phyloP scores from a whole-genome alignment of 306 rosid species.

The Abrus precatorius region DNA sequence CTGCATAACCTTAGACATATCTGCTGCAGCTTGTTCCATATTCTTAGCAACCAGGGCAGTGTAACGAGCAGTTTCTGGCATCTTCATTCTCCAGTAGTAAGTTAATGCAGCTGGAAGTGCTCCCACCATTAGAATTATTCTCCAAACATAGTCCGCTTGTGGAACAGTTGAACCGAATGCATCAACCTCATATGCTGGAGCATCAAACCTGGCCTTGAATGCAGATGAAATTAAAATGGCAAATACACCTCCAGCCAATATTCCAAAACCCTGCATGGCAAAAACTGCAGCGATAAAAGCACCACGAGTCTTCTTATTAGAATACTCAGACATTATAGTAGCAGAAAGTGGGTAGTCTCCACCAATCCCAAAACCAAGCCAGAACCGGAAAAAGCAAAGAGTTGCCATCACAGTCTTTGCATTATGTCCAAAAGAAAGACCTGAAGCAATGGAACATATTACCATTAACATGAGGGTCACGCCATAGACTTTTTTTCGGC shows the following conservation, averaged over 20 bases:
- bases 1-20: conserved; percentile 61
- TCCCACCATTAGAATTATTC: conserved; percentile 66
- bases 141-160: background rate
- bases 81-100: conserved; percentile 65
- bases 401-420: background rate
- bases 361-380: conserved; percentile 1
- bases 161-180: background rate
- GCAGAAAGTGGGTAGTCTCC: background rate
- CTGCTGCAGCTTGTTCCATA: conserved; percentile 58
- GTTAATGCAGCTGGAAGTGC: conserved; percentile 68
- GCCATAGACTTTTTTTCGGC: background rate
- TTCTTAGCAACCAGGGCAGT: conserved; percentile 73
- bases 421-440: background rate
- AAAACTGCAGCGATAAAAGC: no score
- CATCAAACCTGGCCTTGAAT: background rate
- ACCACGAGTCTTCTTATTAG: background rate
- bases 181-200: background rate
- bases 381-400: conserved; percentile 1
- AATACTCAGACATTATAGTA: background rate
- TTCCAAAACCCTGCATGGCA: background rate
- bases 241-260: background rate
- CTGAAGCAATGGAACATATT: background rate
- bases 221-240: background rate
- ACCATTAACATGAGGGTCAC: background rate
- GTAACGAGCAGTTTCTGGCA: conserved; percentile 77